Conservation (phyloP, 176 grass and related monocot genomes). For the Juncus effusus region DNA sequence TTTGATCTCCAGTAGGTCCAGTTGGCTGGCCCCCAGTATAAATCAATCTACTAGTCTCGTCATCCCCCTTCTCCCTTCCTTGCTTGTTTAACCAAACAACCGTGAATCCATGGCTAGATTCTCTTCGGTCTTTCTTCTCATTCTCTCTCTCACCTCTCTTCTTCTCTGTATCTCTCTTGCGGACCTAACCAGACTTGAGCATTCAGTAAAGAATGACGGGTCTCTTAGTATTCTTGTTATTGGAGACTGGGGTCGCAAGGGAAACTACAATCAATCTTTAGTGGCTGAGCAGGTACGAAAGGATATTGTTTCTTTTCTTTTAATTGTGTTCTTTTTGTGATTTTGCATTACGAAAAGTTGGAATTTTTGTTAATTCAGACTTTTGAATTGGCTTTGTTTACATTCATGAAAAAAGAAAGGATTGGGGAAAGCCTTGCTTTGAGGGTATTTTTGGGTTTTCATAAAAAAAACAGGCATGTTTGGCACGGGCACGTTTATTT, state of each 20-base stretch:
- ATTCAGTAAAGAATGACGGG: constrained; percentile 41
- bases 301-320: not conserved
- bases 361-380: too few relatives aligned
- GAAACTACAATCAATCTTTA: constrained; percentile 64
- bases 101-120: not conserved
- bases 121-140: not conserved
- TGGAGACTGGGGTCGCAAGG: constrained; percentile 65
- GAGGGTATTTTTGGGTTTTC: not conserved
- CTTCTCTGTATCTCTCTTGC: not conserved
- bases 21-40: too few relatives aligned
- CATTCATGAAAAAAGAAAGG: too few relatives aligned
- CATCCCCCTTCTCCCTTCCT: not conserved
- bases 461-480: not conserved
- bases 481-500: too few relatives aligned
- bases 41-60: not conserved
- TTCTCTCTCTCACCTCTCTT: not conserved
- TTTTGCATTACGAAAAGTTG: too few relatives aligned
- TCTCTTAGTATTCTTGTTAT: constrained; percentile 49
- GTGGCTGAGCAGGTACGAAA: constrained; percentile 49
- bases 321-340: not conserved
- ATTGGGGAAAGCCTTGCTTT: not conserved
- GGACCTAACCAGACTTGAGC: constrained; percentile 49
- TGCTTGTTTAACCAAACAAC: not conserved
- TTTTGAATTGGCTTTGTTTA: too few relatives aligned
- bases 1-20: too few relatives aligned